Conservation (phyloP, 2,329 filamentous ascomycete genomes). For the Xylariaceae sp. region DNA sequence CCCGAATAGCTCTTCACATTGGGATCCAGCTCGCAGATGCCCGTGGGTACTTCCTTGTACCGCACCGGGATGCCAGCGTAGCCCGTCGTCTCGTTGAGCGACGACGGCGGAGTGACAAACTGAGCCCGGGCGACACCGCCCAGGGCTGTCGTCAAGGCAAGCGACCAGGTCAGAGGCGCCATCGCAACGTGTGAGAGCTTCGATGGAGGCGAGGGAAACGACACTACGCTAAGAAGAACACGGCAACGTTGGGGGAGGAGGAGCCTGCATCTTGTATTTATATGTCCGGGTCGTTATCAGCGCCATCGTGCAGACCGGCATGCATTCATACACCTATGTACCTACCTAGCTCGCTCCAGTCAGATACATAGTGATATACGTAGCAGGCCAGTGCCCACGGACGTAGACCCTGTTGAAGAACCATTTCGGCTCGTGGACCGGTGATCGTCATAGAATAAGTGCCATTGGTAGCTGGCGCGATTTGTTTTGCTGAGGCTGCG, state of each 20-base stretch:
- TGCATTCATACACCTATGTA: no score
- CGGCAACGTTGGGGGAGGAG: not conserved
- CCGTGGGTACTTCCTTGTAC: constrained; percentile 43
- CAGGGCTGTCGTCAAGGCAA: constrained; percentile 14
- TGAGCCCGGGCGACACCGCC: constrained; percentile 17
- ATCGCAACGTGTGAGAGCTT: no score
- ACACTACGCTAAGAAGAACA: not conserved
- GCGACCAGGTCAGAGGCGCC: constrained; percentile 1
- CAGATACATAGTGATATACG: not conserved
- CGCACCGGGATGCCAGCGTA: constrained; percentile 36
- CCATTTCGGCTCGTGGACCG: constrained; percentile 11
- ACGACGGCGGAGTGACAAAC: constrained; percentile 24
- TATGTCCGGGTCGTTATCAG: not conserved
- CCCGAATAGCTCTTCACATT: constrained; percentile 38
- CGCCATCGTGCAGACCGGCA: not conserved
- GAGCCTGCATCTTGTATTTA: not conserved
- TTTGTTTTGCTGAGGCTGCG: not conserved
- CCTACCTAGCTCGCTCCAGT: no score
- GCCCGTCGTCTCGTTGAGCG: constrained; percentile 22
- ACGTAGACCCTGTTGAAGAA: no score
- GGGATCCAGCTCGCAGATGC: constrained; percentile 40
- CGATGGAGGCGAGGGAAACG: not conserved
- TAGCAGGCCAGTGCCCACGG: not conserved
- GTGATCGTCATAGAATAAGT: not conserved
- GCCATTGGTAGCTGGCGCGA: not conserved